These are phyloP conservation scores for Brassica carinata DNA, from an alignment of 345 rosid species.

Conservation along the genomic window DNA sequence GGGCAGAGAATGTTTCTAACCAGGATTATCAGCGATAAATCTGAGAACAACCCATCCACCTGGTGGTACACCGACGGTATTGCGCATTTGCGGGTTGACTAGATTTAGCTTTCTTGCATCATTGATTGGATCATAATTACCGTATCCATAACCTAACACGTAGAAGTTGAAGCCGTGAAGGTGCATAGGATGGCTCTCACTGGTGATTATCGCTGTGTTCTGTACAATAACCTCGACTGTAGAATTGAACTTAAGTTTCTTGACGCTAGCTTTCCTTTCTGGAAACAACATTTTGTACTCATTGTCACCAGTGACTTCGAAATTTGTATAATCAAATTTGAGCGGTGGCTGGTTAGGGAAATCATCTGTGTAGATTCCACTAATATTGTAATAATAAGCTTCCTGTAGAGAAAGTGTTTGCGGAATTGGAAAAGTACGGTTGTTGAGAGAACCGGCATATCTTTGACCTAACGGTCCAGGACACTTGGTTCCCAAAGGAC, in stretches of 20 bases:
- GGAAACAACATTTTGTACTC: constrained; percentile 41
- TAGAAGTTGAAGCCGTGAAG: constrained; percentile 81
- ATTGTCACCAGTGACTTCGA: neutral
- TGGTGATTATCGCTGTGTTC: constrained; percentile 53
- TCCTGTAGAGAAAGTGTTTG: constrained; percentile 50
- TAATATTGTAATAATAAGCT: constrained; percentile 52
- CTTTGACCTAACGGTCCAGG: constrained; percentile 14
- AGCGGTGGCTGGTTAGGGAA: constrained; percentile 64
- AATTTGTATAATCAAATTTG: constrained; percentile 60
- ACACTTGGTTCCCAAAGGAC: constrained; percentile 53
- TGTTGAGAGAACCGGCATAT: constrained; percentile 71
- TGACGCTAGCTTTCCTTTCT: constrained; percentile 56
- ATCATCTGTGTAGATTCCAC: constrained; percentile 57
- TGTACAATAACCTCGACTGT: constrained; percentile 74
- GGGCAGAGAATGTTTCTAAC: constrained; percentile 32
- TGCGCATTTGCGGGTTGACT: constrained; percentile 57
- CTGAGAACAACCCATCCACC: constrained; percentile 82
- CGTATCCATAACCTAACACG: constrained; percentile 80
- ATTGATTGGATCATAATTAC: constrained; percentile 53
- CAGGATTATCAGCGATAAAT: constrained; percentile 81
- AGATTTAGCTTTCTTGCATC: constrained; percentile 58
- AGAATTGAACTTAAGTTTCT: constrained; percentile 56
- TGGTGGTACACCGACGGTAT: constrained; percentile 72
- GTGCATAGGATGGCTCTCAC: constrained; percentile 87
- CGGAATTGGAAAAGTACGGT: constrained; percentile 54